A percentile compares a stretch with the other conserved stretches of the same genome.
phyloP scores from a whole-genome alignment of 179 eudicot species.

The Silene vulgaris region DNA sequence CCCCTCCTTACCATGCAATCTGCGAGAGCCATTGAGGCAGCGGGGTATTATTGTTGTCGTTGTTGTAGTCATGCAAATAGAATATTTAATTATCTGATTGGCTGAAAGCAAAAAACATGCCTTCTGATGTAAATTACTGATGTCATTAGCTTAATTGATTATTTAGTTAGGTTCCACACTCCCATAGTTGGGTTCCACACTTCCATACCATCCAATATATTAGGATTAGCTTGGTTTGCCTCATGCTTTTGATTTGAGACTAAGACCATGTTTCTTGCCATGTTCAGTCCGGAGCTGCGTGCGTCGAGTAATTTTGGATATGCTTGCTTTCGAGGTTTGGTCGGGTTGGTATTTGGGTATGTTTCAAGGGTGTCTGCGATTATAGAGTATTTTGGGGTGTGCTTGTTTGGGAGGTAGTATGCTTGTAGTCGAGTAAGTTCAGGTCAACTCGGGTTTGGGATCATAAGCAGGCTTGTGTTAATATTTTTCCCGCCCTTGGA shows the following conservation, averaged over 20 bases:
- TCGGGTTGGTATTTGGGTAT: neutral
- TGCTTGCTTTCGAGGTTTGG: neutral
- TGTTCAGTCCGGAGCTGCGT: neutral
- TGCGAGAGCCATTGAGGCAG: too few species aligned
- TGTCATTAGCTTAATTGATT: constrained; percentile 3
- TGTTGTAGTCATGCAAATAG: neutral
- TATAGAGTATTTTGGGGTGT: neutral
- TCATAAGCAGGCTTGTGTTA: too few species aligned
- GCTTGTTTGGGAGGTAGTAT: neutral
- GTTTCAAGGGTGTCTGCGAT: neutral
- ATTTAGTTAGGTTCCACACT: constrained; percentile 3
- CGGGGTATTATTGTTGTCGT: too few species aligned
- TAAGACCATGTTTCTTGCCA: constrained; percentile 8
- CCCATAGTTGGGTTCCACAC: neutral
- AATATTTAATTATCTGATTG: neutral
- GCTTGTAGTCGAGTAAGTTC: too few species aligned
- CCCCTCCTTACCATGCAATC: too few species aligned
- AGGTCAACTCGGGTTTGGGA: too few species aligned
- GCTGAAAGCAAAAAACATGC: neutral
- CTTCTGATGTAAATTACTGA: constrained; percentile 6
- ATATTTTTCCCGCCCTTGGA: neutral
- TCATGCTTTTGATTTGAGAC: constrained; percentile 7
- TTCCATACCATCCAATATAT: neutral
- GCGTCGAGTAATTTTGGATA: neutral
- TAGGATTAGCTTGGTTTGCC: constrained; percentile 5